A percentile compares a stretch with the other conserved stretches of the same genome.
Conservation (phyloP, 768 basidiomycete genomes). For the Goffeauzyma gilvescens region DNA sequence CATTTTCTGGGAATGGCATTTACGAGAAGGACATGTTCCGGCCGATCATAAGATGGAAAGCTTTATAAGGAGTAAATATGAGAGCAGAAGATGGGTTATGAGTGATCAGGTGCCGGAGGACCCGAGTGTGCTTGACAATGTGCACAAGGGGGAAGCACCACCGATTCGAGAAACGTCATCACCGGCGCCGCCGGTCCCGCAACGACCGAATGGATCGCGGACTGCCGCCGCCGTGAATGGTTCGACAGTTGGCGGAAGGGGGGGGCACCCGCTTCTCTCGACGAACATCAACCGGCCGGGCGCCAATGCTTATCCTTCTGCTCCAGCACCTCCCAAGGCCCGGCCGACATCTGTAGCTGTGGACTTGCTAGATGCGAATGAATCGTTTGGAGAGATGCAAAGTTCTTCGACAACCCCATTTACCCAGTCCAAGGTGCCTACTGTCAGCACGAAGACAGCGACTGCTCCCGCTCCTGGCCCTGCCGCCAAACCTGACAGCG, state of each 20-base stretch:
- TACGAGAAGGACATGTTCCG: slow-evolving; percentile 75
- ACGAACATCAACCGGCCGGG: no score
- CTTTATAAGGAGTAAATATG: slow-evolving; percentile 92
- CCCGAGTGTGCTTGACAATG: slow-evolving; percentile 48
- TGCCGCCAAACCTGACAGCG: neutral
- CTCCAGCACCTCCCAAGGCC: slow-evolving; percentile 11
- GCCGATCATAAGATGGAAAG: slow-evolving; percentile 98
- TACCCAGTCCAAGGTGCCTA: slow-evolving; percentile 11
- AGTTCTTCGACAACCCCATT: neutral
- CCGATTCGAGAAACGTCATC: neutral
- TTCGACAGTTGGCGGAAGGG: no score
- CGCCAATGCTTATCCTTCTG: slow-evolving; percentile 9
- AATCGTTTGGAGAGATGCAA: neutral
- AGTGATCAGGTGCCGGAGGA: slow-evolving; percentile 70
- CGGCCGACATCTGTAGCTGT: neutral
- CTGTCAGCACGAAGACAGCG: slow-evolving; percentile 16
- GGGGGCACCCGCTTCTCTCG: no score
- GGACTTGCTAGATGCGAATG: neutral
- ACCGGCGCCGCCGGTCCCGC: neutral
- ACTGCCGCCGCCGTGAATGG: neutral
- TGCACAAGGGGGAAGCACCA: neutral
- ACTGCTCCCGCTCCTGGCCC: slow-evolving; percentile 6
- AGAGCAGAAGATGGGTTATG: slow-evolving; percentile 75
- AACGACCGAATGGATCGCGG: neutral
- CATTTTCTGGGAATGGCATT: slow-evolving; percentile 89